Evolutionary conservation across 2,329 filamentous ascomycete genomes (phyloP), one percentile per base, ranked within the genome.

Genomic region (Beauveria asiatica): DNA sequence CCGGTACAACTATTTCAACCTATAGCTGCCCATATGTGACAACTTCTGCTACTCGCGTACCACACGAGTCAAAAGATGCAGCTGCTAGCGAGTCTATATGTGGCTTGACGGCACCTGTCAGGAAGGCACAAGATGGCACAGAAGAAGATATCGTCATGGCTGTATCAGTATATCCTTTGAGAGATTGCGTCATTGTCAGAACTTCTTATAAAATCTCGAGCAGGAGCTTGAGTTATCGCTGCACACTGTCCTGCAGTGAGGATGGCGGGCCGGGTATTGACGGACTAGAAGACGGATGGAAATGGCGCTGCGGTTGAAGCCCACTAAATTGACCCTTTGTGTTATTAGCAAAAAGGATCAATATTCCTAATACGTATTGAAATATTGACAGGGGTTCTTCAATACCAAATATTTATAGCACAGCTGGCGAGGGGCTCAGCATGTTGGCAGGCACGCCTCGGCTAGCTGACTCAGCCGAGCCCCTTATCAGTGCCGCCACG

Each of bases 241-340:
- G 59, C 9, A 19, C 25, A 3, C 39, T 61, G 7, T 61, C 59
- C 17, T 61, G 59, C 19, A 56, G 42, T 9, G 45, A 42, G 39
- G 59, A 57, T 10, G 52, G 59, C 17, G 57, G 46, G 37, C 42
- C 59, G 9, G 52, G 52, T 23, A 42, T 60, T 17, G 44, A 21
- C 23, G 51, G 52, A 3, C 21, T 60, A n/a, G 51, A 56, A 23
- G 59, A 61, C 11, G 59, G 59, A 11, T 61, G 59, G 59, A 61
- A 57, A 44, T 61, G 59, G 59, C 52, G 41, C 44, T 61, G 59
- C 19, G 17, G n/a, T 13, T 61, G 45, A 57, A 25, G 13, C 11
- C 19, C 9, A 13, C 2, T 16, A 54, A 27, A n/a, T 9, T 55
- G 19, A 41, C 6, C 25, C 13, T 17, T 53, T 25, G 27, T 46